These are phyloP conservation scores for Pseudophaeomoniella oleicola DNA, from an alignment of 2,329 filamentous ascomycete species.

Conservation along the genomic window DNA sequence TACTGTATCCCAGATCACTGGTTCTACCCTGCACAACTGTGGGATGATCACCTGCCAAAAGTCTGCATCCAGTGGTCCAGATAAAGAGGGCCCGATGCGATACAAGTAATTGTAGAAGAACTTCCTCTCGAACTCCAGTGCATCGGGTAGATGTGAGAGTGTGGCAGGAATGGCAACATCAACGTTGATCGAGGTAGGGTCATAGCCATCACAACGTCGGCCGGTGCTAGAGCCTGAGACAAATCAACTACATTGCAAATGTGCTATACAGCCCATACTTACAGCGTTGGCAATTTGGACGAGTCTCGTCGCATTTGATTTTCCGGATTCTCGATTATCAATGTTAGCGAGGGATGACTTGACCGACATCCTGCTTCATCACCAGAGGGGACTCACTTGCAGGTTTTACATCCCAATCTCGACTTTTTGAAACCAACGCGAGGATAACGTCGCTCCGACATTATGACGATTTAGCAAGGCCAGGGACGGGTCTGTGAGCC, in stretches of 20 bases:
- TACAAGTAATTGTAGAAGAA: not conserved
- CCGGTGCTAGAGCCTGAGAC: not conserved
- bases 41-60: conserved; percentile 1
- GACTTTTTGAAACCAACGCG: conserved; percentile 1
- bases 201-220: not conserved
- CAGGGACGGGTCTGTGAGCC: no score
- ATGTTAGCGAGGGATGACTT: conserved; percentile 1
- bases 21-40: conserved; percentile 1
- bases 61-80: not conserved
- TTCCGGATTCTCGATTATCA: conserved; percentile 4
- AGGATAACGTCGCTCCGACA: not conserved
- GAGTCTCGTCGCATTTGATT: conserved; percentile 6
- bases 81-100: not conserved
- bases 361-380: not conserved
- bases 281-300: conserved; percentile 4
- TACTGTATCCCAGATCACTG: conserved; percentile 1
- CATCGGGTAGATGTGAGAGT: not conserved
- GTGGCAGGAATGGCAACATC: not conserved
- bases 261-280: not conserved
- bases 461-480: no score
- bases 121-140: not conserved
- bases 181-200: not conserved
- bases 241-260: not conserved
- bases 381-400: conserved; percentile 2
- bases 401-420: conserved; percentile 1